A percentile compares a stretch with the other conserved stretches of the same genome.
Evolutionary conservation across 306 rosid species (phyloP).

Genomic region (Inga laurina): DNA sequence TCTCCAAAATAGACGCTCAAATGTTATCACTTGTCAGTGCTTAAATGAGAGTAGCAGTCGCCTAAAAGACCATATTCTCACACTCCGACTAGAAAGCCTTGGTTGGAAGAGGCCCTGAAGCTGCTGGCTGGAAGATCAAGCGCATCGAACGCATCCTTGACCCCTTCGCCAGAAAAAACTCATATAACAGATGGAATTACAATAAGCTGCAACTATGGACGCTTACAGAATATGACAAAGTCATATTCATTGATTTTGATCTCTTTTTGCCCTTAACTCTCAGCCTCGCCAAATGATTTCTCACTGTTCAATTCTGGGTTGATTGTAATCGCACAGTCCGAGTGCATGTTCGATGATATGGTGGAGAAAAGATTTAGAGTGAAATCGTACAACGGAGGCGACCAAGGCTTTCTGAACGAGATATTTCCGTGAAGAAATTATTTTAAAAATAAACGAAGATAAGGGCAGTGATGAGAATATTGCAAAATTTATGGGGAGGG

Average conservation of each 20-base stretch:
- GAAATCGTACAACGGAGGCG: constrained; percentile 66
- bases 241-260: constrained; percentile 69
- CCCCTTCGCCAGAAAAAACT: constrained; percentile 47
- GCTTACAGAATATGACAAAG: constrained; percentile 45
- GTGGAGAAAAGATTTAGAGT: constrained; percentile 40
- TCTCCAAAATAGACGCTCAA: too few species aligned
- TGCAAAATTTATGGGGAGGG: too few species aligned
- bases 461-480: too few species aligned
- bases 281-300: constrained; percentile 50
- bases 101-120: constrained; percentile 29
- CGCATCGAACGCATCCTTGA: constrained; percentile 51
- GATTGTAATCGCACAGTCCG: constrained; percentile 65
- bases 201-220: constrained; percentile 77
- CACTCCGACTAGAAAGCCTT: too few species aligned
- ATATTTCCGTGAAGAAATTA: constrained; percentile 42
- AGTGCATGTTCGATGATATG: constrained; percentile 54
- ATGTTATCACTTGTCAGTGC: too few species aligned
- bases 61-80: too few species aligned
- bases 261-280: constrained; percentile 46
- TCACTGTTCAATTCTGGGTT: constrained; percentile 64
- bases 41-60: too few species aligned
- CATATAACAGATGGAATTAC: constrained; percentile 78
- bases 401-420: constrained; percentile 74
- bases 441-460: too few species aligned
- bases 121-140: constrained; percentile 63